Base-by-base conservation (phyloP, 768 basidiomycete genomes). In the Lactarius trivialis region DNA sequence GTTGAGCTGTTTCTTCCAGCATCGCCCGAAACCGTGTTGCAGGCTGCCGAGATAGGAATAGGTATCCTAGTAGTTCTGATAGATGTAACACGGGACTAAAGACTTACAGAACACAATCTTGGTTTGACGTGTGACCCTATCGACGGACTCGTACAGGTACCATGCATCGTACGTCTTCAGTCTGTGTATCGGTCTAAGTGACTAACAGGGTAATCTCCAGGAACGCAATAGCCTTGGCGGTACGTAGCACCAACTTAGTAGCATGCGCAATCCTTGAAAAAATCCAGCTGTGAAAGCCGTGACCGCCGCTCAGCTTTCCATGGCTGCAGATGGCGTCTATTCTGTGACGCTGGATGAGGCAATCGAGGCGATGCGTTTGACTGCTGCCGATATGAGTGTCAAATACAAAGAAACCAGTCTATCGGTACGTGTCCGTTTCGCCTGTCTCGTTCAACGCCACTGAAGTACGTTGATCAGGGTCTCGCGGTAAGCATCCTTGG, bases 341-440 rank as follows among this genome's bases (percentile, higher is more conserved):
- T 84, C 86, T 36, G 93, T 95, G 37, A 88, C 87, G 0, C 79
- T 98, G 21, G 95, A 98, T 71, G 93, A 97, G 73, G 95, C 94
- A 2, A 97, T 98, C 59, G 91, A 93, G 73, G 93, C 94, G 4
- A 96, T 96, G 92, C 80, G 91, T 26, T 71, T 96, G 53, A 97
- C 93, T 7, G 94, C 95, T 30, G 79, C 82, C n/a, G 91, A 94
- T 72, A 96, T 96, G 93, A 93, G 91, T 64, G 82, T 89, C 67
- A 93, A 94, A 73, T 95, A 96, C 73, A 97, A 96, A 72, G 94
- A 98, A 75, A 98, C 94, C 0, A 92, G 89, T 73, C 82, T 98
- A 66, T 92, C 91, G 43, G 93, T 89, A 70, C 66, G 86, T 75
- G 37, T 45, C 63, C 45, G 51, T 45, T 24, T 34, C 41, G 14